These are phyloP conservation scores for Pichia heedii DNA, from an alignment of 805 yeast species.

Conservation along the genomic window DNA sequence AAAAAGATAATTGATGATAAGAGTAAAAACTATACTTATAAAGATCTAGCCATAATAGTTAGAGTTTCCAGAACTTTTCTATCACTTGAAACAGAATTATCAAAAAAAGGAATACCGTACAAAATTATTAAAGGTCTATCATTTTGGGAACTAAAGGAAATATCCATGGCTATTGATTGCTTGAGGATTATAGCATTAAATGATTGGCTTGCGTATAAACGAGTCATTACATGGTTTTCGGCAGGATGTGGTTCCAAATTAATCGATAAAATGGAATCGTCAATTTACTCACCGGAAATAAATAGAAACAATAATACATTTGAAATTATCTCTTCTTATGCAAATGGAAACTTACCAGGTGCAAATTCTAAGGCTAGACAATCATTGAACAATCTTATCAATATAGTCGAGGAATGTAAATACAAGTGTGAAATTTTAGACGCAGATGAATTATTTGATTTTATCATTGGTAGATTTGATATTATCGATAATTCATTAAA, in stretches of 20 bases:
- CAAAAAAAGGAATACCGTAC: conserved; percentile 51
- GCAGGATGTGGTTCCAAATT: conserved; percentile 61
- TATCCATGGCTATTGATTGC: conserved; percentile 52
- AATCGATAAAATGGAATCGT: conserved; percentile 14
- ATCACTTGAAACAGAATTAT: conserved; percentile 54
- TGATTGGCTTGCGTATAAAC: conserved; percentile 51
- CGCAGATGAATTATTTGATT: conserved; percentile 14
- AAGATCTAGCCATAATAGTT: conserved; percentile 68
- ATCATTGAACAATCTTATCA: conserved; percentile 24
- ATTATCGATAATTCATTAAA: conserved; percentile 15
- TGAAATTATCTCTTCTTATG: conserved; percentile 10
- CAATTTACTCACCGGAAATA: not conserved
- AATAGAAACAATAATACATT: conserved; percentile 3
- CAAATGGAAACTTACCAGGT: conserved; percentile 11
- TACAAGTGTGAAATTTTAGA: conserved; percentile 8
- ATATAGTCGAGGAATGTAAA: conserved; percentile 19
- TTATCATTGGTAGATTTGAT: conserved; percentile 14
- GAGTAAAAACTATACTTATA: conserved; percentile 31
- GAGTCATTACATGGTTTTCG: conserved; percentile 52
- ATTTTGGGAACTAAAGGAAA: conserved; percentile 73
- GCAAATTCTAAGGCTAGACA: conserved; percentile 13
- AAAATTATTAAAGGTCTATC: conserved; percentile 62
- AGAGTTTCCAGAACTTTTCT: conserved; percentile 55
- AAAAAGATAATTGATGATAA: conserved; percentile 35
- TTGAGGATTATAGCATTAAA: conserved; percentile 53